Conservation (phyloP, 164 flowering plant genomes). For the Cinnamomum micranthum region DNA sequence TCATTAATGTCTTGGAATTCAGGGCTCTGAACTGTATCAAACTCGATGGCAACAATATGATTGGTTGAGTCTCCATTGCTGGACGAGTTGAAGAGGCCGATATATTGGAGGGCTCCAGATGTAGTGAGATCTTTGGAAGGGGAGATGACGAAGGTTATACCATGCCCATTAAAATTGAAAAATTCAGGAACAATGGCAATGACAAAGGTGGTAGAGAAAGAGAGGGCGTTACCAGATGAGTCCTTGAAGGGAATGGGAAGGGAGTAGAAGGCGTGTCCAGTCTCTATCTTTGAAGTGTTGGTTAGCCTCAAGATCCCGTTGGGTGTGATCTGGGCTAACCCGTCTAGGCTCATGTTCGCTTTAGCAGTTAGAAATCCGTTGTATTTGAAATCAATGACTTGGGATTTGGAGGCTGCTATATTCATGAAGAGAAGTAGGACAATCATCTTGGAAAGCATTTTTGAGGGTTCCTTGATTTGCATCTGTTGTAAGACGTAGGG, state of each 20-base stretch:
- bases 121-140: background rate
- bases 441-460: too few species aligned
- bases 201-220: constrained; percentile 1
- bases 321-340: constrained; percentile 8
- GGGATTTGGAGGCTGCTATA: background rate
- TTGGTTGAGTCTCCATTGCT: background rate
- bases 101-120: background rate
- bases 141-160: constrained; percentile 3
- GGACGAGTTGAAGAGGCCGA: constrained; percentile 5
- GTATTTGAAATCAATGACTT: background rate
- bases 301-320: constrained; percentile 12
- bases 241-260: background rate
- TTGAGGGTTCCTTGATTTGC: too few species aligned
- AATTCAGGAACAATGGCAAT: background rate
- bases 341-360: background rate
- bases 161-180: background rate
- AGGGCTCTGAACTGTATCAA: background rate
- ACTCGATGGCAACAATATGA: constrained; percentile 10
- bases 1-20: constrained; percentile 1
- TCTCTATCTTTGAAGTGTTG: background rate
- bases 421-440: background rate
- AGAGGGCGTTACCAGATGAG: background rate
- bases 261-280: background rate
- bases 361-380: background rate
- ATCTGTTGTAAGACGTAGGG: too few species aligned